phyloP scores from a whole-genome alignment of 345 rosid species.

The Firmiana major region DNA sequence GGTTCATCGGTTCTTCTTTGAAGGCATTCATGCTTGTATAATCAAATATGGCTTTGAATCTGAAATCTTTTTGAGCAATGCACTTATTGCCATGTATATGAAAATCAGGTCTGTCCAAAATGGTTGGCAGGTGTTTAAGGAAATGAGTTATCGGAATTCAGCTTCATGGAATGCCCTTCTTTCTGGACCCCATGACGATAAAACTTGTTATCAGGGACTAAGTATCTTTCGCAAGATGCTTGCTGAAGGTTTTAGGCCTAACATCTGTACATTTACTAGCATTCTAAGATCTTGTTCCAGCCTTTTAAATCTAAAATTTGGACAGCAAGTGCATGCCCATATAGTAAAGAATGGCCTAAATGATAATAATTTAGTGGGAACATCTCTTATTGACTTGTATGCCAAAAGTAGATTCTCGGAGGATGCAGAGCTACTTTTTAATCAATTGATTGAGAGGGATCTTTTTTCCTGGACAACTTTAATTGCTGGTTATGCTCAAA shows the following conservation, averaged over 20 bases:
- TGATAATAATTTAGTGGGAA: conserved; percentile 29
- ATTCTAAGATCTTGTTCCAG: conserved; percentile 35
- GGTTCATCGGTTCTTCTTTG: conserved; percentile 27
- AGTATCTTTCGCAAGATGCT: conserved; percentile 35
- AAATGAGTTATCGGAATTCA: conserved; percentile 28
- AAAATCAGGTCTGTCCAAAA: conserved; percentile 24
- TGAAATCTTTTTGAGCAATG: conserved; percentile 32
- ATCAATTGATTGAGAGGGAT: conserved; percentile 28
- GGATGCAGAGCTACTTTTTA: conserved; percentile 30
- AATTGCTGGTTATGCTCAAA: conserved; percentile 33
- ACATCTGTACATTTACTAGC: conserved; percentile 25
- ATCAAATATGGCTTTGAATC: conserved; percentile 36
- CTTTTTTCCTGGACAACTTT: conserved; percentile 31
- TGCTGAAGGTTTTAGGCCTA: conserved; percentile 32
- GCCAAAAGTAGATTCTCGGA: conserved; percentile 34
- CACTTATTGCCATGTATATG: conserved; percentile 45
- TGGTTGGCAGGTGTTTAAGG: conserved; percentile 35
- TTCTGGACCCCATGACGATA: conserved; percentile 25
- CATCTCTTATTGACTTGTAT: conserved; percentile 43
- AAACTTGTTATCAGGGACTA: conserved; percentile 26
- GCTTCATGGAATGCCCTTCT: conserved; percentile 44
- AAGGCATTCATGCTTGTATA: conserved; percentile 39
- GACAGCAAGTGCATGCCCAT: conserved; percentile 40
- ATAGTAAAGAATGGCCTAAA: conserved; percentile 31
- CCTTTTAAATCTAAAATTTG: conserved; percentile 26